Evolutionary conservation across 345 rosid species (phyloP).

Genomic region (Turnera subulata): DNA sequence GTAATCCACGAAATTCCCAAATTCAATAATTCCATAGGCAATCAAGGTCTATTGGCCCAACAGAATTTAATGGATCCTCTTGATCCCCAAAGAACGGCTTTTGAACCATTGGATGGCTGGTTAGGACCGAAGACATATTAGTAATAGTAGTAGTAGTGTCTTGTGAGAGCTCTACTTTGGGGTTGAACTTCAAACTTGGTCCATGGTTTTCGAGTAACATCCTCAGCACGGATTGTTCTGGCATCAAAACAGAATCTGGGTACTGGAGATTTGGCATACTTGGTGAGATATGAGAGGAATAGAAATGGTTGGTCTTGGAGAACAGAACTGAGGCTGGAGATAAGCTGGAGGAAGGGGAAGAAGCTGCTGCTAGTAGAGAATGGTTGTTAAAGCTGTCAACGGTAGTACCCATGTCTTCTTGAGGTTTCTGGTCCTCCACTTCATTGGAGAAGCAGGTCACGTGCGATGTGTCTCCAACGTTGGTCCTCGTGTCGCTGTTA

Average conservation of each 20-base stretch:
- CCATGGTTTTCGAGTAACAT: slow-evolving; percentile 36
- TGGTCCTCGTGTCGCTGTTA: slow-evolving; percentile 10
- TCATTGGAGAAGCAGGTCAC: slow-evolving; percentile 33
- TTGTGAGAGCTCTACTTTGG: slow-evolving; percentile 12
- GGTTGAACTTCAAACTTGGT: background rate
- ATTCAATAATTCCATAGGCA: slow-evolving; percentile 49
- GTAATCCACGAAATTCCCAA: background rate
- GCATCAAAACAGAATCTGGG: slow-evolving; percentile 16
- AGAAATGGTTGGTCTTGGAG: slow-evolving; percentile 14
- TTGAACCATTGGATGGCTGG: slow-evolving; percentile 30
- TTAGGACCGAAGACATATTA: slow-evolving; percentile 11
- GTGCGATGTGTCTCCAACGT: slow-evolving; percentile 27
- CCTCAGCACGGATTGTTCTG: slow-evolving; percentile 36
- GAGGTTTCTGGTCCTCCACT: slow-evolving; percentile 15
- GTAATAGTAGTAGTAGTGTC: slow-evolving; percentile 7
- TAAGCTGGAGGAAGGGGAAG: slow-evolving; percentile 29
- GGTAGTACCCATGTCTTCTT: background rate
- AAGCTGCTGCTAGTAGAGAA: slow-evolving; percentile 23
- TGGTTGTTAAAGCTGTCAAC: slow-evolving; percentile 18
- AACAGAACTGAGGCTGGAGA: slow-evolving; percentile 25
- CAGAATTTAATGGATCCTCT: slow-evolving; percentile 30
- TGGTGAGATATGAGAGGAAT: slow-evolving; percentile 6
- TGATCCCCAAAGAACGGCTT: slow-evolving; percentile 17
- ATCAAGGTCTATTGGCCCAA: slow-evolving; percentile 34
- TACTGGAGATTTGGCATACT: slow-evolving; percentile 1